Evolutionary conservation across 2,329 filamentous ascomycete genomes (phyloP), one percentile per base, ranked within the genome.

Genomic region (Exophiala phaeomuriformis): DNA sequence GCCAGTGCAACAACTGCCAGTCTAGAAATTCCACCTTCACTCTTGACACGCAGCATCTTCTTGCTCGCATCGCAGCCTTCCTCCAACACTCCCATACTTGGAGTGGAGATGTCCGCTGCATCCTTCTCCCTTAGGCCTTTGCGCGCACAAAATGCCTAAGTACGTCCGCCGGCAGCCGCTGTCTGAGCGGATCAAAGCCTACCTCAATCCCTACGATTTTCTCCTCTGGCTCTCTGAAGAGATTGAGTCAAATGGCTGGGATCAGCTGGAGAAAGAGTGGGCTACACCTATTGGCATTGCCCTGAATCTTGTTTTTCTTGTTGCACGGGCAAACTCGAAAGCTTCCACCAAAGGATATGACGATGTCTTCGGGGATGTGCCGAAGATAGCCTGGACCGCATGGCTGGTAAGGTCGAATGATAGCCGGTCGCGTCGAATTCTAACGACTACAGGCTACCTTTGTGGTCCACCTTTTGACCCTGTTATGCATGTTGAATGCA

Each of bases 211-310:
- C 2, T 85, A 87, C 73, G 93, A 98, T 71, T 87, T 91, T 65
- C 73, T 93, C 50, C 81, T 98, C 12, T 95, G 89, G 86, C 71
- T 95, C 1, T 94, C 88, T 0, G 91, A 97, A 68, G 88, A 95
- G 71, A 79, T 98, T 56, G 90, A 96, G 67, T 89, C 89, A 30
- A 84, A 86, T 66, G 88, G 95, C 64, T 94, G 90, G 83, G 88
- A 96, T 63, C 88, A 91, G 19, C 74, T 81, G 56, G 75, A 83
- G 57, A 85, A 87, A 61, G 73, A 83, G 35, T 85, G 88, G 68
- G 86, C 88, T 29, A 80, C 83, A 3, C 83, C 88, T 48, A 74
- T 95, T 12, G 91, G 90, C 3, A 63, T 95, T 30, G 78, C 68
- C 0, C 75, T 90, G 64, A 97, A 97, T 69, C 72, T 95, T 39